Evolutionary conservation across 139 green algal species (phyloP).

Genomic region (Zygnema circumcarinatum): DNA sequence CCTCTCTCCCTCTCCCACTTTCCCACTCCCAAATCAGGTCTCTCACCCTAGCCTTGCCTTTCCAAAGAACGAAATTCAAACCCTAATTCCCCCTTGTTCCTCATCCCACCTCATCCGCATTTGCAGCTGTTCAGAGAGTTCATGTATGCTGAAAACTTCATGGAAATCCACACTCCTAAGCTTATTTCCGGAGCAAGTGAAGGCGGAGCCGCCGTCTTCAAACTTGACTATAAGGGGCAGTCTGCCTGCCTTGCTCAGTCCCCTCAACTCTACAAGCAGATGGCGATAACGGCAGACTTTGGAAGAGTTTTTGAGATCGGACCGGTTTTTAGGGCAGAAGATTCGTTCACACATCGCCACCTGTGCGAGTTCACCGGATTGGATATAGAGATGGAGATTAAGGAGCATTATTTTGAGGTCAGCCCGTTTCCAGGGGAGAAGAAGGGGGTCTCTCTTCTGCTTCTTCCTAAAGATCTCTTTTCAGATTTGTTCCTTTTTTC

Average conservation of each 20-base stretch:
- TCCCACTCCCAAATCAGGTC: too few species aligned
- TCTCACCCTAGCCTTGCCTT: too few species aligned
- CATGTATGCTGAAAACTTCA: slow-evolving; percentile 79
- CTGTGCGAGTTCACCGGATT: slow-evolving; percentile 99
- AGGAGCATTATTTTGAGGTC: slow-evolving; percentile 94
- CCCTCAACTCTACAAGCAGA: slow-evolving; percentile 98
- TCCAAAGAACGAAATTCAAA: too few species aligned
- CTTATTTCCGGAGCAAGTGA: slow-evolving; percentile 81
- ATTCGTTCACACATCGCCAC: slow-evolving; percentile 96
- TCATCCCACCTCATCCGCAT: background rate
- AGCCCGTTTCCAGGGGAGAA: background rate
- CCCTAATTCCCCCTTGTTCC: too few species aligned
- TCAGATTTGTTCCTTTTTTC: slow-evolving; percentile 13
- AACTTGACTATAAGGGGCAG: slow-evolving; percentile 92
- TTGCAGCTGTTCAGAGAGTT: slow-evolving; percentile 82
- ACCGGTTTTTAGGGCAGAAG: slow-evolving; percentile 96
- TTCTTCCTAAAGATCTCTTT: slow-evolving; percentile 26
- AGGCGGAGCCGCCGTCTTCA: slow-evolving; percentile 92
- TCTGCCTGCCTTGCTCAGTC: slow-evolving; percentile 92
- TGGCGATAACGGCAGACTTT: slow-evolving; percentile 94
- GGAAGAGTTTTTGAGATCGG: slow-evolving; percentile 95
- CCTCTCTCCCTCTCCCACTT: too few species aligned
- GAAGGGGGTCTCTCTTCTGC: background rate
- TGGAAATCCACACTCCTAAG: slow-evolving; percentile 98
- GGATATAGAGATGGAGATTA: slow-evolving; percentile 97